Conservation (phyloP, 2,329 filamentous ascomycete species). For the Botrytis porri region DNA sequence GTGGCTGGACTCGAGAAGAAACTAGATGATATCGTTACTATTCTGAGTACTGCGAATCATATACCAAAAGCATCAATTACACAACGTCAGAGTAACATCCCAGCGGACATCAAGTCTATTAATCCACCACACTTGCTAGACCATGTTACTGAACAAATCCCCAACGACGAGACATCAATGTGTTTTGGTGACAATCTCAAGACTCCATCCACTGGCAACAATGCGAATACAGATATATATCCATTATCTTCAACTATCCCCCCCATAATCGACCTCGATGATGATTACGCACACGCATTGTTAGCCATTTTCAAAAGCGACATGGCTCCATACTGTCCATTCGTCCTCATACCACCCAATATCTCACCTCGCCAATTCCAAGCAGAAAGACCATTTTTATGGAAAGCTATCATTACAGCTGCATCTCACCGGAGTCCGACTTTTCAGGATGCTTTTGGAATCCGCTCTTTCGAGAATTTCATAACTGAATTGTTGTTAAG, state of each 20-base stretch:
- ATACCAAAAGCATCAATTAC: not conserved
- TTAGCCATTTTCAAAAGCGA: slow-evolving; percentile 21
- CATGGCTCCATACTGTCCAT: slow-evolving; percentile 22
- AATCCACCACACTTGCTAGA: not conserved
- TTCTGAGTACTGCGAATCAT: slow-evolving; percentile 15
- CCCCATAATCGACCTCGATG: slow-evolving; percentile 3
- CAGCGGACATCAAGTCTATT: not conserved
- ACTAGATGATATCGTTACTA: slow-evolving; percentile 23
- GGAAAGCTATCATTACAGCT: slow-evolving; percentile 22
- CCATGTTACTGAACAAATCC: not conserved
- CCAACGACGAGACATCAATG: not conserved
- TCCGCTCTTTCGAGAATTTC: slow-evolving; percentile 24
- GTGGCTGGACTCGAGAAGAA: slow-evolving; percentile 25
- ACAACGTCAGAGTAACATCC: not conserved
- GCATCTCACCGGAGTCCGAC: slow-evolving; percentile 20
- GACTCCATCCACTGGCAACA: not conserved
- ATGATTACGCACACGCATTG: slow-evolving; percentile 17
- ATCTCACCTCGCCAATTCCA: slow-evolving; percentile 19
- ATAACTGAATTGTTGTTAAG: slow-evolving; percentile 21
- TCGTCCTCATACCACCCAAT: slow-evolving; percentile 23
- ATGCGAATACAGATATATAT: not conserved
- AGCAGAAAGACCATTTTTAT: slow-evolving; percentile 24
- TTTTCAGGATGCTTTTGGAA: slow-evolving; percentile 20
- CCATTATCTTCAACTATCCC: not conserved
- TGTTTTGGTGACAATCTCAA: not conserved